phyloP scores from a whole-genome alignment of 225 moss, liverwort and hornwort genomes.

The Bryum argenteum region DNA sequence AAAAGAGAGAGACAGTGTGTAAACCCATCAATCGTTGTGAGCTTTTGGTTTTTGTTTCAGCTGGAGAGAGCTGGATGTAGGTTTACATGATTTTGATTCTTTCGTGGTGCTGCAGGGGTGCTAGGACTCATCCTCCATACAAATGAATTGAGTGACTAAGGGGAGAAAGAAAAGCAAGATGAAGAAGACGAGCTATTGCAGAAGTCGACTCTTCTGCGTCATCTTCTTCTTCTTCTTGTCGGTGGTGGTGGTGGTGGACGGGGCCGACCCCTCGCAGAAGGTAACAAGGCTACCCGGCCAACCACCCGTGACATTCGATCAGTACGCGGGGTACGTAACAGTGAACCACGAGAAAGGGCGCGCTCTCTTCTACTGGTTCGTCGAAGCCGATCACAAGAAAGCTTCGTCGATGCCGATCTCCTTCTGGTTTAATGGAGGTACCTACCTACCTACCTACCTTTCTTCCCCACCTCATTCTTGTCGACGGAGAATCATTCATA shows the following conservation, averaged over 20 bases:
- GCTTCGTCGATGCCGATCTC: constrained; percentile 59
- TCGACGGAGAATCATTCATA: no score
- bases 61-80: no score
- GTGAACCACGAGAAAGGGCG: constrained; percentile 55
- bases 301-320: constrained; percentile 65
- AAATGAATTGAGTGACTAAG: no score
- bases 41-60: no score
- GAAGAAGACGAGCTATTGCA: constrained; percentile 4
- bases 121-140: no score
- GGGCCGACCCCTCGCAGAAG: constrained; percentile 47
- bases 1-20: no score
- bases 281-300: constrained; percentile 67
- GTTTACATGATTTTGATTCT: no score
- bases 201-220: neutral
- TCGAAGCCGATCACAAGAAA: constrained; percentile 60
- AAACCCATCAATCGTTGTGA: no score
- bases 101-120: no score
- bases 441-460: neutral
- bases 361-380: constrained; percentile 84
- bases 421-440: constrained; percentile 94
- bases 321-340: constrained; percentile 85
- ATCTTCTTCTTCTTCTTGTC: neutral
- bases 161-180: neutral
- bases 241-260: constrained; percentile 23
- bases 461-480: neutral